Evolutionary conservation across 176 grass and related monocot genomes (phyloP), one percentile per base, ranked within the genome.

Genomic region (Cocos nucifera): DNA sequence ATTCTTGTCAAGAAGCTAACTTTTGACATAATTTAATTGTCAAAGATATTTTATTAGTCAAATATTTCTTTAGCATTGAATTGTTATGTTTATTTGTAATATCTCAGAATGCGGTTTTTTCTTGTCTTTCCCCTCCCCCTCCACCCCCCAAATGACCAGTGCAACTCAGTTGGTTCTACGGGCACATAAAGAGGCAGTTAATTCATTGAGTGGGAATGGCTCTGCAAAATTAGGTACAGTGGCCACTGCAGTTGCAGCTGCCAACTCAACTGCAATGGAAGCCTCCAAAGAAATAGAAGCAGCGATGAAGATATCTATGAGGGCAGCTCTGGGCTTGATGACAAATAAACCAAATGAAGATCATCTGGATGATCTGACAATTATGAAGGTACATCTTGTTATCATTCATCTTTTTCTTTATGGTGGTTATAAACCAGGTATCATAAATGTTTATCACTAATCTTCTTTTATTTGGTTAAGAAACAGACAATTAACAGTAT

Each of bases 211-310:
- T 71, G 81, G 79, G 21, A 91, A 78, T 71, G 54, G 80, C 49
- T 79, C 80, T 59, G 66, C 66, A 39, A 91, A 97, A 63, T 52
- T 89, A 18, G 87, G 93, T 29, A 88, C 79, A 12, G 84, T 92
- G 69, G 77, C 93, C 22, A 89, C 84, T 49, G 81, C 82, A n/a
- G 82, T 98, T 78, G 81, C 87, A 56, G 79, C 78, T 54, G 93
- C 93, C 56, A 98, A 92, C 63, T 73, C 84, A 22, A 82, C 87
- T 78, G 93, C 87, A 76, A 69, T 71, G 66, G 87, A 98, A 77
- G 87, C 93, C 57, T 86, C 87, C 8, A 98, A 91, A 62, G 86
- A 96, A 57, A 76, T 97, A 71, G 87, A 97, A 58, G 81, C 87
- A 60, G 87, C 87, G 29, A 78, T 92, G 87, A 92, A 77, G 72